Percentiles rank a stretch among this genome's conserved stretches.
Conservation (phyloP, 306 rosid species). For the Trichosanthes truncata region DNA sequence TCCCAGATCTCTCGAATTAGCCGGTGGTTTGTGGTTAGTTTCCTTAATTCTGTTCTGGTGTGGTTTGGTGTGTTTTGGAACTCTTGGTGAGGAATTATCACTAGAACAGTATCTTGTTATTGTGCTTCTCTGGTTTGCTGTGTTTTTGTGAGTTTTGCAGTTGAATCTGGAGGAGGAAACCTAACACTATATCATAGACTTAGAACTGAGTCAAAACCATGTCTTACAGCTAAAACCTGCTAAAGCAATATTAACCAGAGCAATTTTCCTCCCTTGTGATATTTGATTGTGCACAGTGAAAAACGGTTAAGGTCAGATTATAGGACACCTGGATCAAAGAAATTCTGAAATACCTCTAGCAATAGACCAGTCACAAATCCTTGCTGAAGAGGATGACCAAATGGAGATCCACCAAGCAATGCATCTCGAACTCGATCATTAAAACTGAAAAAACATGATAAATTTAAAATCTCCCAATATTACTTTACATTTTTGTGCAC, state of each 20-base stretch:
- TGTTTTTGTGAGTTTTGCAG: too few relatives aligned
- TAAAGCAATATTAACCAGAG: neutral
- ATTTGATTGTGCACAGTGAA: neutral
- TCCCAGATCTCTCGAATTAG: too few relatives aligned
- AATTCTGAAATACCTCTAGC: constrained; percentile 45
- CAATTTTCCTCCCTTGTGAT: neutral
- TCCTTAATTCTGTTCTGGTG: too few relatives aligned
- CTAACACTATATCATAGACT: too few relatives aligned
- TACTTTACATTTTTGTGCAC: constrained; percentile 6
- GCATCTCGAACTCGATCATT: constrained; percentile 97
- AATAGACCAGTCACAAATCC: constrained; percentile 85
- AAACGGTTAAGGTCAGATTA: neutral
- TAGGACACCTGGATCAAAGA: neutral
- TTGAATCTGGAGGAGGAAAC: neutral
- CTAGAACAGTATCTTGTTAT: too few relatives aligned
- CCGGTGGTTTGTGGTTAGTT: too few relatives aligned
- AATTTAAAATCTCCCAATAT: neutral
- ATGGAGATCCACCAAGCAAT: constrained; percentile 91
- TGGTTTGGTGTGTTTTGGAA: too few relatives aligned
- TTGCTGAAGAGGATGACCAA: constrained; percentile 94
- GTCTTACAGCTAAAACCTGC: neutral
- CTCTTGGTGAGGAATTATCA: too few relatives aligned
- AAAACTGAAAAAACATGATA: constrained; percentile 42
- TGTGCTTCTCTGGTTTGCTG: too few relatives aligned
- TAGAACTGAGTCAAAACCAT: too few relatives aligned